A percentile compares a stretch with the other conserved stretches of the same genome.
These are phyloP conservation scores for Auricularia auricula-judae DNA, from an alignment of 768 basidiomycete species.

Conservation along the genomic window DNA sequence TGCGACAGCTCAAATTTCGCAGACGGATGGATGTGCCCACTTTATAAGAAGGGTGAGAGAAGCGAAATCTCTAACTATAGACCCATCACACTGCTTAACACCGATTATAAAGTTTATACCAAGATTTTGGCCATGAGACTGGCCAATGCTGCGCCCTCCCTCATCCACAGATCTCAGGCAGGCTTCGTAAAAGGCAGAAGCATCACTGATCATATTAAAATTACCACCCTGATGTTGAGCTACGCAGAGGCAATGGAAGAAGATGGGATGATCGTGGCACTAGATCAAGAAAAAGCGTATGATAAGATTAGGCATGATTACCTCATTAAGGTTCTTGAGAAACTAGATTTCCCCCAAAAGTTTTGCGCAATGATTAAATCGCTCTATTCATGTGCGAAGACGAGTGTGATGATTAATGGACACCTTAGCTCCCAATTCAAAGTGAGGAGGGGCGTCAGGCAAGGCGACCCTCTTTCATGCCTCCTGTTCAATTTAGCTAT, in stretches of 20 bases:
- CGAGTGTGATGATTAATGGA: slow-evolving; percentile 24
- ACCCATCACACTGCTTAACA: too few species aligned
- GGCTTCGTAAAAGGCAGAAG: slow-evolving; percentile 20
- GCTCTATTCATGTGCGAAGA: slow-evolving; percentile 21
- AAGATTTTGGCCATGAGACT: slow-evolving; percentile 5
- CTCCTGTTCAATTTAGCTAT: slow-evolving; percentile 30
- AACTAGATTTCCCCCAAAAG: slow-evolving; percentile 3
- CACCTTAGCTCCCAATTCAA: slow-evolving; percentile 13
- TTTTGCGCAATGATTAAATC: slow-evolving; percentile 16
- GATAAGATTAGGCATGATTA: slow-evolving; percentile 12
- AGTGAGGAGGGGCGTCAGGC: slow-evolving; percentile 23
- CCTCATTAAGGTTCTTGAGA: slow-evolving; percentile 6
- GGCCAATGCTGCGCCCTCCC: too few species aligned
- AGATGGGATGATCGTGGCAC: slow-evolving; percentile 8
- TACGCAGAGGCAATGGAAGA: slow-evolving; percentile 9
- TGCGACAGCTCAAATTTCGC: too few species aligned
- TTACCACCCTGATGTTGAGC: slow-evolving; percentile 11
- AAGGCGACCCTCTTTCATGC: slow-evolving; percentile 30
- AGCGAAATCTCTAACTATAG: too few species aligned
- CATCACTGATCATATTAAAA: slow-evolving; percentile 23
- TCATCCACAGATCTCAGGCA: too few species aligned
- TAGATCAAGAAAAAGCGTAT: slow-evolving; percentile 14
- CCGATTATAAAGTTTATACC: too few species aligned
- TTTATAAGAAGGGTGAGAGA: too few species aligned
- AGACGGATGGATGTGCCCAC: too few species aligned